phyloP scores from a whole-genome alignment of 257 asterid species.

The Craterostigma plantagineum region DNA sequence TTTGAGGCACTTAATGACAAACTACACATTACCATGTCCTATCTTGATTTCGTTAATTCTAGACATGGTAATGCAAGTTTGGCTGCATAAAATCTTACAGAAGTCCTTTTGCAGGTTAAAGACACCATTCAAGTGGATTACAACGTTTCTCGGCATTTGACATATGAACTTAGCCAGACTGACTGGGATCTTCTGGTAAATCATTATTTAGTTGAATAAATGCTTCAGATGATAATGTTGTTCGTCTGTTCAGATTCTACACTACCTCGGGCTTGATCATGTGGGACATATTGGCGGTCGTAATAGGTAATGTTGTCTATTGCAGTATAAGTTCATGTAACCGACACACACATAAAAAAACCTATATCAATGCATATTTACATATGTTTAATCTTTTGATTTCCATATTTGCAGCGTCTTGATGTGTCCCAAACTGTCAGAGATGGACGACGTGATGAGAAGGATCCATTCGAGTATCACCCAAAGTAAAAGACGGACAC shows the following conservation, averaged over 20 bases:
- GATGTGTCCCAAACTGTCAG: constrained; percentile 73
- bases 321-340: constrained; percentile 7
- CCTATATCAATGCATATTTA: too few species aligned
- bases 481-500: constrained; percentile 48
- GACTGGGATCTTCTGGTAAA: constrained; percentile 88
- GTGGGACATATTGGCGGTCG: constrained; percentile 95
- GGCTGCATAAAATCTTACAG: too few species aligned
- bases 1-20: too few species aligned
- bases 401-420: constrained; percentile 28
- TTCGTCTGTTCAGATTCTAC: constrained; percentile 92
- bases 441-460: constrained; percentile 74
- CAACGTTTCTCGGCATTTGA: constrained; percentile 74
- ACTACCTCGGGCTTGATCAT: constrained; percentile 94
- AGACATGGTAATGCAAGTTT: too few species aligned
- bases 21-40: too few species aligned
- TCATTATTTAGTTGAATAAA: not conserved
- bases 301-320: constrained; percentile 27
- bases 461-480: constrained; percentile 34
- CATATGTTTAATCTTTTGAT: constrained; percentile 9
- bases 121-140: constrained; percentile 89
- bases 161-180: constrained; percentile 29
- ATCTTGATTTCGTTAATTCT: too few species aligned
- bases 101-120: constrained; percentile 84
- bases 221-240: too few species aligned
- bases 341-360: too few species aligned